Conservation (phyloP, 495 filamentous ascomycete species). For the Lasiosphaeriaceae sp. region DNA sequence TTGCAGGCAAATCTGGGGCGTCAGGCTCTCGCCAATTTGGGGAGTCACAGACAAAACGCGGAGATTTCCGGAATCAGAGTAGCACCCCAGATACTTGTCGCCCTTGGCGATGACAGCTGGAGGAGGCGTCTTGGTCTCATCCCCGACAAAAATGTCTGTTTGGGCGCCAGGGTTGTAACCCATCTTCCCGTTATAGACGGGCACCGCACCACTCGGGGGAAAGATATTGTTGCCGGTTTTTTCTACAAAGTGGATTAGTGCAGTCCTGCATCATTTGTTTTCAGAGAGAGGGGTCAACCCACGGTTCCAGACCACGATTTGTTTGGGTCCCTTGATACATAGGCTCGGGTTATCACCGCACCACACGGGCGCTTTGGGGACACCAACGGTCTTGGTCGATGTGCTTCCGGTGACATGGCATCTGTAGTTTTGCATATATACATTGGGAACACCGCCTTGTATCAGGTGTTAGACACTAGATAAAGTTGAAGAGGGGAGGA, state of each 20-base stretch:
- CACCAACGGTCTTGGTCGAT: conserved; percentile 35
- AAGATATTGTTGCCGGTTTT: conserved; percentile 37
- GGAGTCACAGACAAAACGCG: background rate
- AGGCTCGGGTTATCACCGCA: conserved; percentile 39
- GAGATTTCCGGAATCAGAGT: background rate
- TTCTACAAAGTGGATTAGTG: conserved; percentile 13
- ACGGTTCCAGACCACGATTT: conserved; percentile 50
- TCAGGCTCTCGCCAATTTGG: background rate
- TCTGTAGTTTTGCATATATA: conserved; percentile 51
- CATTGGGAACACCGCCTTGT: conserved; percentile 35
- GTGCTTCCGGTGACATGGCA: conserved; percentile 48
- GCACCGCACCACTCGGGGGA: conserved; percentile 21
- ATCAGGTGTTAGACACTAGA: no score
- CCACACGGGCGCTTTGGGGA: conserved; percentile 39
- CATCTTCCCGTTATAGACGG: conserved; percentile 39
- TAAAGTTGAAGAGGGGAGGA: no score
- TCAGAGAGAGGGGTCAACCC: background rate
- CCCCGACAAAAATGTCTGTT: conserved; percentile 40
- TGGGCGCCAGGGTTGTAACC: conserved; percentile 43
- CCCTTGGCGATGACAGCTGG: background rate
- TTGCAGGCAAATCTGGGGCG: background rate
- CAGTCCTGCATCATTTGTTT: background rate
- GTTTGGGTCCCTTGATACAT: conserved; percentile 52
- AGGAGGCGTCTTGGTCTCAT: background rate
- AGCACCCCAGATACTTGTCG: background rate